Base-by-base conservation (phyloP, 1,284 basidiomycete genomes). In the Sparassis latifolia region DNA sequence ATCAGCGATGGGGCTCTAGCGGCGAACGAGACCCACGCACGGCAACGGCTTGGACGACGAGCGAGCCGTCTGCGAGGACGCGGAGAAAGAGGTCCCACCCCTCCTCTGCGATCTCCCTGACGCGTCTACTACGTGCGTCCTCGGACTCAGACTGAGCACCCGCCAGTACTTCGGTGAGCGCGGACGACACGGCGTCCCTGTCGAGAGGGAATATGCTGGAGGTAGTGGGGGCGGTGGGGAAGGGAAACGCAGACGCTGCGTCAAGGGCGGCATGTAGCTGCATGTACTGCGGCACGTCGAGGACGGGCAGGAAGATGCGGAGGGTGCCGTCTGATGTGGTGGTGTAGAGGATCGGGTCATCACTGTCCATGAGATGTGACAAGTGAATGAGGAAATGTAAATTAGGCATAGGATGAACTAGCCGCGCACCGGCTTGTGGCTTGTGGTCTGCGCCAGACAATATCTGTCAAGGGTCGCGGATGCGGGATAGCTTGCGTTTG, bases 241-340 rank as follows among this genome's bases (percentile, higher is more conserved):
- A 61, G 64, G 76, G 74, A 5, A 79, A 59, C 30, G 80, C 76
- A 42, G 79, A 77, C 58, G 74, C 81, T 2, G 82, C 65, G 60
- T 90, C 85, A 44, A 92, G 65, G 1, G 87, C 77, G 10, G 85
- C 81, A 64, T 92, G 90, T 5, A 96, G 78, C 64, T 95, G 92
- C 47, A 97, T 79, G 63, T 84, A 80, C 57, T 86, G 79, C 10
- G 92, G 91, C 30, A 86, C 82, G 67, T 97, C 94, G 29, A 97
- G 71, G 20, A 97, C 88, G 3, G 92, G 88, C 30, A 89, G 73
- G 67, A 92, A 96, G 61, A 97, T 80, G 29, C 92, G 84, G 33
- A 95, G 66, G 2, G 81, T 81, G 3, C 86, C 79, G 62, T 92
- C 85, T 12, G 76, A 73, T 20, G 90, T 91, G 45, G 86, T 73